phyloP scores from a whole-genome alignment of 2,329 filamentous ascomycete species.

The Chrysoporthe puriensis region DNA sequence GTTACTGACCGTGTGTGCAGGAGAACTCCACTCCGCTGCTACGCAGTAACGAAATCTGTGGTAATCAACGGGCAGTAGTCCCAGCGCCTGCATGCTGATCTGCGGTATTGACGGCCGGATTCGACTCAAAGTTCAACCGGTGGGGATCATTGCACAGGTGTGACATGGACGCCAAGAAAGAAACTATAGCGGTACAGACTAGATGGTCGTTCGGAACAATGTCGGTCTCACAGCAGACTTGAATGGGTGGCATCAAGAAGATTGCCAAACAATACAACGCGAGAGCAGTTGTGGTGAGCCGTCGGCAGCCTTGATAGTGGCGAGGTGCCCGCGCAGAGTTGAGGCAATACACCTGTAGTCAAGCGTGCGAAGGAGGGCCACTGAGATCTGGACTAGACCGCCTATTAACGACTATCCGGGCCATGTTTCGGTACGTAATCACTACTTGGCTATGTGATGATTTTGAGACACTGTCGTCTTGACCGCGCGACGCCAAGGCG shows the following conservation, averaged over 20 bases:
- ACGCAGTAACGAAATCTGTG: not conserved
- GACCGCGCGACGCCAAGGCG: not conserved
- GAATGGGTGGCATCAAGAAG: not conserved
- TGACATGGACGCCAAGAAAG: not conserved
- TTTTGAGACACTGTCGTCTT: not conserved
- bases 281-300: too few relatives aligned
- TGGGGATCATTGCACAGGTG: not conserved
- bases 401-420: not conserved
- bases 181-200: not conserved
- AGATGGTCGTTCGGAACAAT: not conserved
- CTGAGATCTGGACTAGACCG: not conserved
- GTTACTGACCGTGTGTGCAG: not conserved
- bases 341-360: too few relatives aligned
- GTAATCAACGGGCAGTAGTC: too few relatives aligned
- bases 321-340: not conserved
- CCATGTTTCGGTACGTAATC: not conserved
- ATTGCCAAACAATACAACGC: not conserved
- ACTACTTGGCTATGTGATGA: not conserved
- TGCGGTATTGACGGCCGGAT: not conserved
- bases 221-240: not conserved
- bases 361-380: not conserved
- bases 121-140: not conserved
- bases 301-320: too few relatives aligned
- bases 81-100: not conserved
- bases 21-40: not conserved